phyloP scores from a whole-genome alignment of 1,139 yeast genomes.

The Eremothecium gossypii region DNA sequence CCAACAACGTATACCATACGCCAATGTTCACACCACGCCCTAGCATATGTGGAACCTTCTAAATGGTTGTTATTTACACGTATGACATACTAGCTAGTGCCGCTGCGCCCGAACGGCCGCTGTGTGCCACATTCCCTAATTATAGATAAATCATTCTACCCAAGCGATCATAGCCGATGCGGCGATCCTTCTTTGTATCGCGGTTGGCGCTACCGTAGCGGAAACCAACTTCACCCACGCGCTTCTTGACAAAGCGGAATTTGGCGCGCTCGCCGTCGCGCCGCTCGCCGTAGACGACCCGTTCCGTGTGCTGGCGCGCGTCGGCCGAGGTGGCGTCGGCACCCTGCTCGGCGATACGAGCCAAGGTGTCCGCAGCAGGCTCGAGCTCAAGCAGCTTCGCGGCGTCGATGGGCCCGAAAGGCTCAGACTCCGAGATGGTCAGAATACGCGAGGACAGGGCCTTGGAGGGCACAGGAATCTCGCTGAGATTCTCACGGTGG shows the following conservation, averaged over 20 bases:
- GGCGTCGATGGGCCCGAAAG: constrained; percentile 98
- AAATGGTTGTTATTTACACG: too few relatives aligned
- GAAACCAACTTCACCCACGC: constrained; percentile 77
- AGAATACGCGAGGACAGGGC: constrained; percentile 76
- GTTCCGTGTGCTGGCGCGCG: constrained; percentile 17
- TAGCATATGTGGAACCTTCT: too few relatives aligned
- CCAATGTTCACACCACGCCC: too few relatives aligned
- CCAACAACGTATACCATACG: too few relatives aligned
- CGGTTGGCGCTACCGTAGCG: constrained; percentile 89
- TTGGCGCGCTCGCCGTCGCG: constrained; percentile 48
- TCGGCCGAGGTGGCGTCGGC: constrained; percentile 34
- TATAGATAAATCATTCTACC: constrained; percentile 50
- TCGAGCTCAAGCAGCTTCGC: constrained; percentile 74
- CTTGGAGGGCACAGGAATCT: constrained; percentile 84
- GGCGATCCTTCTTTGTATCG: constrained; percentile 80
- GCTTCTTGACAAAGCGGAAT: constrained; percentile 68
- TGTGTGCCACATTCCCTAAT: background rate
- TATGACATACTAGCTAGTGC: too few relatives aligned
- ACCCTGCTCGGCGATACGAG: constrained; percentile 51
- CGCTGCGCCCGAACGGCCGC: too few relatives aligned
- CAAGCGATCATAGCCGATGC: constrained; percentile 60
- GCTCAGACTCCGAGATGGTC: constrained; percentile 88
- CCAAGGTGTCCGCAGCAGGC: constrained; percentile 73
- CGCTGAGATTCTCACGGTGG: constrained; percentile 68
- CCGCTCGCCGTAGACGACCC: constrained; percentile 27